A percentile compares a stretch with the other conserved stretches of the same genome.
Evolutionary conservation across 371 early-diverging fungal species (phyloP).

Genomic region (Massospora cicadina): DNA sequence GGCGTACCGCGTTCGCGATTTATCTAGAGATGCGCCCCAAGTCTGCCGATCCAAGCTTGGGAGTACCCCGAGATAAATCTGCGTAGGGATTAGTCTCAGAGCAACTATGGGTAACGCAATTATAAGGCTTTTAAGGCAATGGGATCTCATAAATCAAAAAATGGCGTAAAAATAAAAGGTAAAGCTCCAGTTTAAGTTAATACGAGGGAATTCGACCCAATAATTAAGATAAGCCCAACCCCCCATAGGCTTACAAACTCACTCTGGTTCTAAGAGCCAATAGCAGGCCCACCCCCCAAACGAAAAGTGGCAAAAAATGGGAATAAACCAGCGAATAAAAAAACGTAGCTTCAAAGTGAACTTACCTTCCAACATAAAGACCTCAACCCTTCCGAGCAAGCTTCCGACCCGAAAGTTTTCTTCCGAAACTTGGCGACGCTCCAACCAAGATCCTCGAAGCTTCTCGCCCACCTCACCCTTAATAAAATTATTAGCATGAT

Average conservation of each 20-base stretch:
- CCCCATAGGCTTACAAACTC: not conserved
- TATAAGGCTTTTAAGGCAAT: not conserved
- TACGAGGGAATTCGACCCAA: not conserved
- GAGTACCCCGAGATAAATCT: not conserved
- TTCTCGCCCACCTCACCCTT: not conserved
- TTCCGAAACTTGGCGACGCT: not conserved
- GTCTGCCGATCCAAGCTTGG: not conserved
- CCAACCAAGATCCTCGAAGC: not conserved
- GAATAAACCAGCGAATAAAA: not conserved
- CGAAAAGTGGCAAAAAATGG: not conserved
- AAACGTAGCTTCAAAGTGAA: not conserved
- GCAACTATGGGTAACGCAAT: not conserved
- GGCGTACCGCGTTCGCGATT: not conserved
- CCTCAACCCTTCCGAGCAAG: not conserved
- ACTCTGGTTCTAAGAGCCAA: too few relatives aligned
- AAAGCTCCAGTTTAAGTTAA: too few relatives aligned
- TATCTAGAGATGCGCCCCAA: not conserved
- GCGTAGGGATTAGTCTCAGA: not conserved
- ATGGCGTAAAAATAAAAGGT: not conserved
- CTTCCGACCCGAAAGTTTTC: not conserved
- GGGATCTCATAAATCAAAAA: not conserved
- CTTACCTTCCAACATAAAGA: not conserved
- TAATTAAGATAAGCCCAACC: not conserved
- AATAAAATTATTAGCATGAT: not conserved
- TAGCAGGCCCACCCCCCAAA: too few relatives aligned